Base-by-base conservation (phyloP, 768 basidiomycete species). In the Mycena amicta region DNA sequence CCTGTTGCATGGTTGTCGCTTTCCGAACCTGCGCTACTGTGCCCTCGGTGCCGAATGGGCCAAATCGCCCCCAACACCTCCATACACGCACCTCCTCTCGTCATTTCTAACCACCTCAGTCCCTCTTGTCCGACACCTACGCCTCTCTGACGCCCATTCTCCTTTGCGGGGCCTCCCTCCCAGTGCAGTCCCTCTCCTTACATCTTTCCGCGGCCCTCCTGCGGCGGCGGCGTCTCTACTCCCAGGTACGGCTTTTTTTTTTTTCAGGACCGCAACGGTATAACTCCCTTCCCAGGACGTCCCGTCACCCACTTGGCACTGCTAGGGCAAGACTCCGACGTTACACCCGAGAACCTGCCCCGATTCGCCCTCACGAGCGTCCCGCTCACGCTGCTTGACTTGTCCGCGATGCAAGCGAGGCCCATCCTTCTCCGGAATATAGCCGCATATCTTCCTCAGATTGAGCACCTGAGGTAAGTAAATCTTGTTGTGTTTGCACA, bases 201-300 rank as follows among this genome's bases (percentile, higher is more conserved):
- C 75, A 13, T 77, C 78, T 52, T 88, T 87, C 77, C 83, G 84
- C 55, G 87, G 87, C 57, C 77, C 80, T 30, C 79, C 85, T 55
- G 76, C 77, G 66, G 76, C 82, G n/a, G 86, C 86, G 2, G 84
- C 85, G 47, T 71, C 75, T 18, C 65, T 88, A 47, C 79, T 88
- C 52, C 87, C 86, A 4, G 85, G 43, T 23, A 45, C 8, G 33
- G 8, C 33, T n/a, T n/a, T n/a, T 37, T 8, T 37, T 37, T 18
- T 18, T 37, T 18, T 37, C 33, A 37, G 33, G 33, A 18, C 33
- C 8, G 33, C 33, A n/a, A n/a, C n/a, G n/a, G n/a, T n/a, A n/a
- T n/a, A n/a, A n/a, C n/a, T n/a, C n/a, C n/a, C n/a, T 15, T 45
- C 15, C 8, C 20, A 45, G 43, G 85, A 20, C 75, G 87, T 22